These are phyloP conservation scores for Cladobotryum protrusum DNA, from an alignment of 2,329 filamentous ascomycete species.

Conservation along the genomic window DNA sequence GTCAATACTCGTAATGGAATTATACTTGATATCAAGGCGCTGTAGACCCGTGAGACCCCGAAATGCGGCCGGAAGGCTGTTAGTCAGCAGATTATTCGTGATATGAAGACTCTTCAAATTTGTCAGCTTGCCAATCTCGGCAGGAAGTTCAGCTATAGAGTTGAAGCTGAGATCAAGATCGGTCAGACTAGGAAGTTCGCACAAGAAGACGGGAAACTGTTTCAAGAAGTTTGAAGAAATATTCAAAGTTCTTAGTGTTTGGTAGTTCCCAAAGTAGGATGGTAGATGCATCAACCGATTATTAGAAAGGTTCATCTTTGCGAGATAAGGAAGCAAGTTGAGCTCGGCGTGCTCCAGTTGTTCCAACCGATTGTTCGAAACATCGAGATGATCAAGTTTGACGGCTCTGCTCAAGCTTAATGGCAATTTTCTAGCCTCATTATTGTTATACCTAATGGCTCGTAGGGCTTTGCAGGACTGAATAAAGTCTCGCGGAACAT, in stretches of 20 bases:
- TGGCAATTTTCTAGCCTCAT: conserved; percentile 82
- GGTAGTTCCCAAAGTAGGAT: conserved; percentile 74
- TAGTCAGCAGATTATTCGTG: conserved; percentile 85
- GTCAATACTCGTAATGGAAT: conserved; percentile 81
- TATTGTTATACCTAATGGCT: conserved; percentile 93
- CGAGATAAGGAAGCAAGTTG: conserved; percentile 64
- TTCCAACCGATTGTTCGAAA: conserved; percentile 90
- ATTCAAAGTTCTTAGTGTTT: conserved; percentile 73
- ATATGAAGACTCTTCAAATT: conserved; percentile 86
- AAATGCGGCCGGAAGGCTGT: conserved; percentile 67
- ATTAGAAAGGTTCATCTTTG: conserved; percentile 90
- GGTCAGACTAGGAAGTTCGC: conserved; percentile 72
- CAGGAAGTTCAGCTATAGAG: conserved; percentile 70
- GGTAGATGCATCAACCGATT: conserved; percentile 80
- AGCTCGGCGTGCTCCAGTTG: conserved; percentile 81
- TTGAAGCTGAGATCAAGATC: conserved; percentile 98
- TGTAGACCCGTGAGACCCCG: conserved; percentile 69
- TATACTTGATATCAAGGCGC: conserved; percentile 93
- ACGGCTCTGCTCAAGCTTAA: conserved; percentile 75
- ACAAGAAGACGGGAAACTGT: conserved; percentile 78
- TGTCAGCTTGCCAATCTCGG: conserved; percentile 68
- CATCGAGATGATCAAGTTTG: conserved; percentile 80
- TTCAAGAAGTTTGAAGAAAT: conserved; percentile 90
- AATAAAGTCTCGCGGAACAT: conserved; percentile 93
- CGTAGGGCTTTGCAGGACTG: conserved; percentile 85